Conservation (phyloP, 306 rosid species). For the Trifolium subterraneum region DNA sequence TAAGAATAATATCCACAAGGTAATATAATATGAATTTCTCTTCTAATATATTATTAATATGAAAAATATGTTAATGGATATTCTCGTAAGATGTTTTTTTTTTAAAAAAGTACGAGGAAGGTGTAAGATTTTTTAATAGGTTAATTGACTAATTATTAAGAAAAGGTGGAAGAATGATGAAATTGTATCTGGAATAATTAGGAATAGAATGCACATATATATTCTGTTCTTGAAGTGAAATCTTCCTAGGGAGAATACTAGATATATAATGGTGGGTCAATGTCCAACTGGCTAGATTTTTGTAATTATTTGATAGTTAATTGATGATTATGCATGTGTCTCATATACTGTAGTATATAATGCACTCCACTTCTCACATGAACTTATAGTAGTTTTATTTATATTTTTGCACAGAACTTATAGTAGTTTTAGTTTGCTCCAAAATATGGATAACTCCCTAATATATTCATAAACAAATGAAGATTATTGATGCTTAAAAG, state of each 20-base stretch:
- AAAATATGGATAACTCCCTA: too few species aligned
- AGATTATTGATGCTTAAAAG: too few species aligned
- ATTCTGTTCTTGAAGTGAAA: slow-evolving; percentile 20
- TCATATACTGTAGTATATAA: slow-evolving; percentile 32
- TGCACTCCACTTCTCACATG: slow-evolving; percentile 2
- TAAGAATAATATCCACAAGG: too few species aligned
- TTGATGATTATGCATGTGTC: slow-evolving; percentile 40
- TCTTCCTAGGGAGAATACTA: slow-evolving; percentile 61
- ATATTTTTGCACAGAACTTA: too few species aligned
- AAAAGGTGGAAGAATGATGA: slow-evolving; percentile 18
- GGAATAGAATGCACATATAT: slow-evolving; percentile 28
- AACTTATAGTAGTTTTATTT: too few species aligned
- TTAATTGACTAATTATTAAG: slow-evolving; percentile 14
- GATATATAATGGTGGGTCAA: slow-evolving; percentile 55
- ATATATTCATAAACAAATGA: too few species aligned
- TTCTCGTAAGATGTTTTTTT: too few species aligned
- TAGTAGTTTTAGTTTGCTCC: too few species aligned
- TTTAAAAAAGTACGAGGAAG: too few species aligned
- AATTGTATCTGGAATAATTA: slow-evolving; percentile 35
- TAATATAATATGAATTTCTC: too few species aligned
- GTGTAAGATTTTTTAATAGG: background rate
- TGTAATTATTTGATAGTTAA: slow-evolving; percentile 50
- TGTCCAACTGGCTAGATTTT: slow-evolving; percentile 49
- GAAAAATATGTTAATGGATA: too few species aligned
- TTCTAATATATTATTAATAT: too few species aligned